phyloP scores from a whole-genome alignment of 2,329 filamentous ascomycete species.

The Diaporthe sp. region DNA sequence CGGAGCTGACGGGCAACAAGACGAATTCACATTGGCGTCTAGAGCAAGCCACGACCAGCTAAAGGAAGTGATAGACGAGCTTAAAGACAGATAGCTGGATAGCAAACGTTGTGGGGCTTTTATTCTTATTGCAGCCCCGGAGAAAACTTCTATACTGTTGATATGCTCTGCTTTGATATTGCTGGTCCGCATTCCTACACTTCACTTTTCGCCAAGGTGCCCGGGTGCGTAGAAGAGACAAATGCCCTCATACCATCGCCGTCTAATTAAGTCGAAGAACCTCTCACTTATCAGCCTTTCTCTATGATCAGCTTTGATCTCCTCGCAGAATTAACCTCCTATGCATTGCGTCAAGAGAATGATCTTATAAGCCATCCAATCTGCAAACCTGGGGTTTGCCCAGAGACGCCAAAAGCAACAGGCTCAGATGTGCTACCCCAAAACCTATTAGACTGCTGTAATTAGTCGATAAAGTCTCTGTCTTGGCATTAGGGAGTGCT shows the following conservation, averaged over 20 bases:
- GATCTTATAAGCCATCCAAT: neutral
- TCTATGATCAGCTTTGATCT: too few species aligned
- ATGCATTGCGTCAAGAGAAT: neutral
- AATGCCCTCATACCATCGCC: too few species aligned
- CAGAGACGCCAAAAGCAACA: neutral
- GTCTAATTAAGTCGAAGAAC: too few species aligned
- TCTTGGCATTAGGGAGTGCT: neutral
- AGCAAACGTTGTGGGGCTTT: fast-evolving
- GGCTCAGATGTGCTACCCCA: neutral
- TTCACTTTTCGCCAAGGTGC: too few species aligned
- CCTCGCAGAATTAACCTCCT: too few species aligned
- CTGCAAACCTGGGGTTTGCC: neutral
- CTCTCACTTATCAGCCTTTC: too few species aligned
- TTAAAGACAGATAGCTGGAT: neutral
- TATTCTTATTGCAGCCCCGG: too few species aligned
- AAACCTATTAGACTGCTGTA: neutral
- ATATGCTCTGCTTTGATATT: neutral
- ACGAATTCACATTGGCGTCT: neutral
- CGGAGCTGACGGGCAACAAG: neutral
- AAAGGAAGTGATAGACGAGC: neutral
- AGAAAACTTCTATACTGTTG: neutral
- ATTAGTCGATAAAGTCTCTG: neutral
- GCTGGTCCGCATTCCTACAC: too few species aligned
- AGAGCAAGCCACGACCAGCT: neutral
- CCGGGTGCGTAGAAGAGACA: too few species aligned